phyloP scores from a whole-genome alignment of 2,329 filamentous ascomycete genomes.

The Beauveria medogensis region DNA sequence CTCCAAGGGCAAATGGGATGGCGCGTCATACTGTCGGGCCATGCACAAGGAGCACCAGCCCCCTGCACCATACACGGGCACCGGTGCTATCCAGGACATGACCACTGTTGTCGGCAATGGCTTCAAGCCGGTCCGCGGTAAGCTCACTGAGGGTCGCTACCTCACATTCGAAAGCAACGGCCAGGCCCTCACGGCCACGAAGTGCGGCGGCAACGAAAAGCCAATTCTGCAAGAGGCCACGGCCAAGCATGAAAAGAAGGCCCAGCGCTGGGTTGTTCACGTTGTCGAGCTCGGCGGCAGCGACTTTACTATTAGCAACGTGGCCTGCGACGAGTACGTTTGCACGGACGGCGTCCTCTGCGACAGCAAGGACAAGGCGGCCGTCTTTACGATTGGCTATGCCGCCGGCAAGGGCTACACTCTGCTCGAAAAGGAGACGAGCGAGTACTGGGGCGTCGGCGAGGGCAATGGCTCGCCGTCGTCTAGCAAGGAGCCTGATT shows the following conservation, averaged over 20 bases:
- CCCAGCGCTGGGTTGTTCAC: conserved; percentile 44
- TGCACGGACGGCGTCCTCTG: conserved; percentile 11
- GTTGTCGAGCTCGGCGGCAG: conserved; percentile 21
- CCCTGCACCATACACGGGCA: conserved; percentile 38
- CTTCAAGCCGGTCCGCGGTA: conserved; percentile 43
- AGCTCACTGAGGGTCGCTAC: conserved; percentile 46
- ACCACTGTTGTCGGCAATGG: conserved; percentile 40
- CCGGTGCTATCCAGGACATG: conserved; percentile 26
- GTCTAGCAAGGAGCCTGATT: not conserved
- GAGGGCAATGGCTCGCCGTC: not conserved
- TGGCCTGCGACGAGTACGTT: conserved; percentile 17
- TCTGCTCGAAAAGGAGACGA: conserved; percentile 11
- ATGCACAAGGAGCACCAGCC: conserved; percentile 29
- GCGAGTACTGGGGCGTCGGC: conserved; percentile 1
- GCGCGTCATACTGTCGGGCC: conserved; percentile 35
- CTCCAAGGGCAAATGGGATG: conserved; percentile 34
- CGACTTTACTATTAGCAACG: conserved; percentile 21
- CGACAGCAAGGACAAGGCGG: conserved; percentile 12
- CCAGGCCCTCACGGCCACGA: conserved; percentile 29
- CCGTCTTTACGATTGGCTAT: conserved; percentile 16
- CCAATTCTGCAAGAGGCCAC: conserved; percentile 20
- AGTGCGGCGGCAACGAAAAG: conserved; percentile 17
- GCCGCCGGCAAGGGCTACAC: conserved; percentile 15
- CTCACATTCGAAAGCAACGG: conserved; percentile 40
- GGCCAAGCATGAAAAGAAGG: conserved; percentile 28